Base-by-base conservation (phyloP, 2,329 filamentous ascomycete genomes). In the Cryphonectria nitschkei region DNA sequence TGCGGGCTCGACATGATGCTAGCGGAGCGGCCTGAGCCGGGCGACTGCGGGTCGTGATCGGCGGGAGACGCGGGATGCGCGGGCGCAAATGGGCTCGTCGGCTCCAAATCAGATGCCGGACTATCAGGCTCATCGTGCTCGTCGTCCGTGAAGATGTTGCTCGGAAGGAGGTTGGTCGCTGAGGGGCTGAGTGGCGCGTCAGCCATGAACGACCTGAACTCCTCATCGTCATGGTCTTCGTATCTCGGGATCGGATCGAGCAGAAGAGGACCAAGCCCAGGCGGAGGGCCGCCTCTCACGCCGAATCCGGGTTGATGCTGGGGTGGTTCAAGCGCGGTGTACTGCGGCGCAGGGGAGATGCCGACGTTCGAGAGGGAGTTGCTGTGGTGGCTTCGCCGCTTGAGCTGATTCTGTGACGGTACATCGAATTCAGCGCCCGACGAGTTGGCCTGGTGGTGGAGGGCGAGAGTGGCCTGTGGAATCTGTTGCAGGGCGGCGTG, bases 131-230 rank as follows among this genome's bases (percentile, higher is more conserved):
- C 82, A 74, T 92, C 90, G 67, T 91, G 89, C 73, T 88, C 83
- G 72, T 87, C 86, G n/a, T 83, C 84, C 7, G 81, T 80, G 69
- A 88, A 86, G 4, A 92, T 82, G 71, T 88, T 89, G 1, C 92
- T 92, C 0, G 93, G 93, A 22, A 97, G 82, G 3, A 95, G 83
- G 22, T 90, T 87, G 39, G 92, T 90, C 2, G 93, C 93, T 4
- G 92, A 92, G 1, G 93, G 93, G 75, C 92, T 95, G 78, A 95
- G 87, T 0, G 92, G 92, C 2, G 91, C 92, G 39, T 88, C 89
- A 26, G 85, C 87, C 3, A 86, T 89, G 50, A 92, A 78, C 26
- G 84, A 84, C 70, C 88, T 88, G 5, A 91, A 81, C 26, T 92
- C 90, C 1, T 88, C 86, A 43, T 92, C 90, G 7, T 88, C 88